Evolutionary conservation across 2,329 filamentous ascomycete species (phyloP).

Genomic region (Biscogniauxia mediterranea): DNA sequence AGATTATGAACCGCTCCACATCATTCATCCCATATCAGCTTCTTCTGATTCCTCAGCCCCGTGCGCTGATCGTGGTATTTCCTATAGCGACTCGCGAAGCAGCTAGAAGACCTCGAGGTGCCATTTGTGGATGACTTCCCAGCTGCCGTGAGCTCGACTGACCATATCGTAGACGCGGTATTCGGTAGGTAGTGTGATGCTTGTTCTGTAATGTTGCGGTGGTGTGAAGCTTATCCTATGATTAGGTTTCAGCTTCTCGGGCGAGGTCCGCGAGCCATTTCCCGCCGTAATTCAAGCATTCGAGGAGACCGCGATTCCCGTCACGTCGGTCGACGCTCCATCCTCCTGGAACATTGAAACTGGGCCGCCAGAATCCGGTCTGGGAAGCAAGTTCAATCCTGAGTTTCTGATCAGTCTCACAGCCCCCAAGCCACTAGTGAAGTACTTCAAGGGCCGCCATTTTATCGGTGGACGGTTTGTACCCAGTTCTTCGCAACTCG

Average conservation of each 20-base stretch:
- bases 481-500: conserved; percentile 13
- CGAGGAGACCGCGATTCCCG: conserved; percentile 68
- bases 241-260: conserved; percentile 84
- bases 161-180: conserved; percentile 88
- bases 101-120: conserved; percentile 78
- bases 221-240: conserved; percentile 13
- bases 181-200: conserved; percentile 61
- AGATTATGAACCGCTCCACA: background rate
- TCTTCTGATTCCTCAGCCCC: background rate
- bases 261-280: conserved; percentile 91
- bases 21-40: background rate
- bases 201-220: conserved; percentile 8
- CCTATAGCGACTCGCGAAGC: conserved; percentile 71
- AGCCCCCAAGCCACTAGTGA: conserved; percentile 86
- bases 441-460: conserved; percentile 81
- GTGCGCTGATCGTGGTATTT: conserved; percentile 12
- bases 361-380: conserved; percentile 74
- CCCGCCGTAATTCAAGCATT: conserved; percentile 75
- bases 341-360: conserved; percentile 92
- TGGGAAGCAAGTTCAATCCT: conserved; percentile 80
- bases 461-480: conserved; percentile 81
- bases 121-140: conserved; percentile 82
- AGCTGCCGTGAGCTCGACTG: conserved; percentile 61
- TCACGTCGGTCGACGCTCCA: conserved; percentile 88
- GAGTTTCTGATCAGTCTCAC: conserved; percentile 81